A percentile compares a stretch with the other conserved stretches of the same genome.
Conservation (phyloP, 768 basidiomycete genomes). For the Boletus reticuloceps region DNA sequence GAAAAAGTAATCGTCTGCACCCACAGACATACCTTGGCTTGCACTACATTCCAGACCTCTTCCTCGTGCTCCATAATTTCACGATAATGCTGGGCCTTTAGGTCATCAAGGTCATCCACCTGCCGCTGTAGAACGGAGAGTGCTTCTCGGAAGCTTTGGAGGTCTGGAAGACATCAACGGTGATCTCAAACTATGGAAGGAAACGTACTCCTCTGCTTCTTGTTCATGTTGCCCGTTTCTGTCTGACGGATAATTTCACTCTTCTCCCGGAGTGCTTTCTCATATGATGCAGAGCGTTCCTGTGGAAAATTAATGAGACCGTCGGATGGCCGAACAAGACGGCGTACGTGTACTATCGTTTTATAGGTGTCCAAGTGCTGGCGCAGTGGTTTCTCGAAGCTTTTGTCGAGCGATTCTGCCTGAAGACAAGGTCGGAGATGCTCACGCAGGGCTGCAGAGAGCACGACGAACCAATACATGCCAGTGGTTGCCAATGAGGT, state of each 20-base stretch:
- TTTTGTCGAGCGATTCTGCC: constrained; percentile 84
- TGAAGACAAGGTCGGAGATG: constrained; percentile 28
- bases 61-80: constrained; percentile 92
- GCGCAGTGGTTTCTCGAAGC: constrained; percentile 86
- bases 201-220: constrained; percentile 77
- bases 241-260: constrained; percentile 82
- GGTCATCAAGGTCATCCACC: constrained; percentile 86
- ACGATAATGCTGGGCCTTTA: constrained; percentile 83
- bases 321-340: neutral
- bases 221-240: constrained; percentile 81
- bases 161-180: constrained; percentile 48
- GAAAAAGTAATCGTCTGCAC: constrained; percentile 1
- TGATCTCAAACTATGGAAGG: constrained; percentile 6
- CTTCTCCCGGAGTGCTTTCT: constrained; percentile 77
- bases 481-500: constrained; percentile 90
- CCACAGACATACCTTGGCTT: constrained; percentile 62
- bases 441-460: constrained; percentile 4
- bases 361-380: constrained; percentile 82
- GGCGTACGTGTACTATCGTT: constrained; percentile 61
- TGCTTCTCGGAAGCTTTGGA: constrained; percentile 86
- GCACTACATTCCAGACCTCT: constrained; percentile 91
- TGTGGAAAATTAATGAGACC: constrained; percentile 28
- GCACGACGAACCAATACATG: constrained; percentile 71
- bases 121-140: constrained; percentile 78
- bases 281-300: constrained; percentile 86